Conservation (phyloP, 495 filamentous ascomycete species). For the Oidiodendron maius region DNA sequence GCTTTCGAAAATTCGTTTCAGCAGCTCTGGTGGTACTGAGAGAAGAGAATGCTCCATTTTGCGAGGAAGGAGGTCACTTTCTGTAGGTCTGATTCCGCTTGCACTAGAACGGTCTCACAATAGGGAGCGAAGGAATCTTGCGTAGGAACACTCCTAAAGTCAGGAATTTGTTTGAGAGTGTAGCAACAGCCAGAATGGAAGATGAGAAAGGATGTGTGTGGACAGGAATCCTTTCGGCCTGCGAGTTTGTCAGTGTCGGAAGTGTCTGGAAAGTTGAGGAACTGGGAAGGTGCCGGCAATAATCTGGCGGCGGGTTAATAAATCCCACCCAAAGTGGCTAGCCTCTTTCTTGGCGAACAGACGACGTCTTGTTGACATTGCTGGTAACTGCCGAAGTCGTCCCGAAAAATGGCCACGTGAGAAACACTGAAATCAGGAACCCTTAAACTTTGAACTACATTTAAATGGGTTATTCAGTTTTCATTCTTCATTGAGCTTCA, state of each 20-base stretch:
- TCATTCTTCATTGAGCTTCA: too few relatives aligned
- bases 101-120: not conserved
- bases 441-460: too few relatives aligned
- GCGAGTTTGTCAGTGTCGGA: not conserved
- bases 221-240: not conserved
- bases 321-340: not conserved
- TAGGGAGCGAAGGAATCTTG: not conserved
- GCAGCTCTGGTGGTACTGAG: slow-evolving; percentile 1
- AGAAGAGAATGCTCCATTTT: slow-evolving; percentile 2
- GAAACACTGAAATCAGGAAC: too few relatives aligned
- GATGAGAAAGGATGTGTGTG: not conserved
- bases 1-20: slow-evolving; percentile 3
- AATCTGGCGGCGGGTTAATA: not conserved
- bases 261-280: not conserved
- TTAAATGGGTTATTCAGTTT: too few relatives aligned
- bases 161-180: not conserved
- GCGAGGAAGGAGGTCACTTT: not conserved
- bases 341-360: not conserved
- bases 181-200: not conserved
- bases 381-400: too few relatives aligned
- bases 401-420: too few relatives aligned
- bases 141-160: not conserved
- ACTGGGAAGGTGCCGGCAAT: not conserved
- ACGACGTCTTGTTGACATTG: too few relatives aligned
- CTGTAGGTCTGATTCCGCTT: not conserved